Percentiles rank a stretch among this genome's conserved stretches.
Conservation (phyloP, 495 filamentous ascomycete species). For the Xylaria curta region DNA sequence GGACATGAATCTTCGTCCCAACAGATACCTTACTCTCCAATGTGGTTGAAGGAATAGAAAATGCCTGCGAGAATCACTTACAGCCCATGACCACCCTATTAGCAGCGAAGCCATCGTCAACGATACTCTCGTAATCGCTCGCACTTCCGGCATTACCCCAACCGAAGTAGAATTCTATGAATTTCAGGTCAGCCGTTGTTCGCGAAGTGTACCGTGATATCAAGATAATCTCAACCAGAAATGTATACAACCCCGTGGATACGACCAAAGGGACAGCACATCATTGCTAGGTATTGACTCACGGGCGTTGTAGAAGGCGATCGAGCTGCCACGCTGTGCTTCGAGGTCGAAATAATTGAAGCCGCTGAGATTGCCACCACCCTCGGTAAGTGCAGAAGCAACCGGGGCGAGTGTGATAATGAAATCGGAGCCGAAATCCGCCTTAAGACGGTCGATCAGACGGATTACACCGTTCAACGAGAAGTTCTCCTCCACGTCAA, state of each 20-base stretch:
- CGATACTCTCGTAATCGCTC: slow-evolving; percentile 67
- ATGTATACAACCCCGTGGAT: background rate
- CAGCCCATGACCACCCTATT: slow-evolving; percentile 69
- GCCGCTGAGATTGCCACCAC: slow-evolving; percentile 67
- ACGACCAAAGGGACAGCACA: background rate
- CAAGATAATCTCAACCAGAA: too few species aligned
- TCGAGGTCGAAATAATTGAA: slow-evolving; percentile 80
- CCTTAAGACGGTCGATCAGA: slow-evolving; percentile 76
- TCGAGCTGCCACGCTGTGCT: slow-evolving; percentile 65
- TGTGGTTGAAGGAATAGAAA: background rate
- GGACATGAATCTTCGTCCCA: background rate
- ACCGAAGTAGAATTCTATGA: slow-evolving; percentile 80
- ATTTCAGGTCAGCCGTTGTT: background rate
- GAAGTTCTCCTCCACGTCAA: slow-evolving; percentile 85
- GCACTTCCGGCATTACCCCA: slow-evolving; percentile 69
- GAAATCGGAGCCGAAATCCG: slow-evolving; percentile 73
- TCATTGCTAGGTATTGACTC: background rate
- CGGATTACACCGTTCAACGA: slow-evolving; percentile 72
- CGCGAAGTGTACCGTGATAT: background rate
- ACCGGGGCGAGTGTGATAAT: slow-evolving; percentile 82
- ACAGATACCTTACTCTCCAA: background rate
- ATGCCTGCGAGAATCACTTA: slow-evolving; percentile 14
- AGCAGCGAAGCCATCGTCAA: slow-evolving; percentile 68
- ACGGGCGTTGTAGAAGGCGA: slow-evolving; percentile 76
- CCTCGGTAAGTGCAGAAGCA: slow-evolving; percentile 68